Percentiles rank a stretch among this genome's conserved stretches.
Evolutionary conservation across 768 basidiomycete species (phyloP).

Genomic region (Rhodotorula toruloides): DNA sequence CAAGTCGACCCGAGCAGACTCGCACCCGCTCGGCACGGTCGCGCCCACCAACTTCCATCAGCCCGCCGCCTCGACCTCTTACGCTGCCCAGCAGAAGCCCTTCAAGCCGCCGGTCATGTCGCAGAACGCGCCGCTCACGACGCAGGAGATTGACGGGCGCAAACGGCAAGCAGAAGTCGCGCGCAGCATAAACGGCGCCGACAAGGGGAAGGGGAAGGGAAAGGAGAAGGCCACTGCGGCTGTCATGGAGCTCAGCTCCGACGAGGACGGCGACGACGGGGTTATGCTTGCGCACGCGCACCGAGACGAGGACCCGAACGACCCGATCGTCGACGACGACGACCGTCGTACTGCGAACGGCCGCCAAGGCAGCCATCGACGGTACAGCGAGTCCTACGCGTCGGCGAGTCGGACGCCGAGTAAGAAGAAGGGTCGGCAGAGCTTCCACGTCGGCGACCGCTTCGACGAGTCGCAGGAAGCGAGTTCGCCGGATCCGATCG

Average conservation of each 20-base stretch:
- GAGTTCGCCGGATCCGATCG: constrained; percentile 4
- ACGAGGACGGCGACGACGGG: neutral
- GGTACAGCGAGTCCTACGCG: neutral
- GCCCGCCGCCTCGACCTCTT: too few relatives aligned
- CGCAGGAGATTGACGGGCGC: too few relatives aligned
- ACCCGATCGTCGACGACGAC: neutral
- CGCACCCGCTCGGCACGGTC: too few relatives aligned
- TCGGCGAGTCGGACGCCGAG: neutral
- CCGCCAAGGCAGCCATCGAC: neutral
- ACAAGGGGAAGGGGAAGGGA: too few relatives aligned
- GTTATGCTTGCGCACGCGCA: neutral
- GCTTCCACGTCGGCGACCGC: neutral
- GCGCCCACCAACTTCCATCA: too few relatives aligned
- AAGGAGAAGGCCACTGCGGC: too few relatives aligned
- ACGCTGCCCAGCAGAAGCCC: too few relatives aligned
- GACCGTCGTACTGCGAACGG: neutral
- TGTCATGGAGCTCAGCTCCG: neutral
- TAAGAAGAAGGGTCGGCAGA: neutral
- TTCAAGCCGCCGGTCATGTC: too few relatives aligned
- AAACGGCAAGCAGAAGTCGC: too few relatives aligned
- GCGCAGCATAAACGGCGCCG: too few relatives aligned
- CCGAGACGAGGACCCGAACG: neutral
- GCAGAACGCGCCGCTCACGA: too few relatives aligned
- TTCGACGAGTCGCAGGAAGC: neutral
- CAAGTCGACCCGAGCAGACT: too few relatives aligned